Base-by-base conservation (phyloP, 108 stramenopile genomes). In the Cylindrotheca closterium region DNA sequence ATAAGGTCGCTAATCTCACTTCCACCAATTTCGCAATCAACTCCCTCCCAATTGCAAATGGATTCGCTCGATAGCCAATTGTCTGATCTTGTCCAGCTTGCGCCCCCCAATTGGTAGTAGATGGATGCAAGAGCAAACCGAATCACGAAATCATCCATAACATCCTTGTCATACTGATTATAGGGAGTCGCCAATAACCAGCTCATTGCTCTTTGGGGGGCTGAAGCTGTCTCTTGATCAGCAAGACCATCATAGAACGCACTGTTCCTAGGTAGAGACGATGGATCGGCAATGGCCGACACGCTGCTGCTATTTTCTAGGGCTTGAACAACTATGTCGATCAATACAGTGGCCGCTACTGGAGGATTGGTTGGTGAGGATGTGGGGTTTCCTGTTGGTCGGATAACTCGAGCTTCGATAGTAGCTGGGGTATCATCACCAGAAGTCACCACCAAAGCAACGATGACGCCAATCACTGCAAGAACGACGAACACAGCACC, bases 21-120 rank as follows among this genome's bases (percentile, higher is more conserved):
- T 8, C 55, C 29, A 10, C 37, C 37, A 42, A 42, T 15, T 32
- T 65, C 57, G 29, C 71, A 73, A 19, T 2, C 4, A 24, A 75
- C 37, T 15, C 51, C 58, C 22, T 68, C 58, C 74, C 74, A 75
- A 3, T 63, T 51, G 54, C 67, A 75, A n/a, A 56, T 31, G 18
- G 27, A 24, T 0, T 48, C 65, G 8, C 30, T 32, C 4, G 73
- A 55, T 50, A 73, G 59, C 63, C 63, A 65, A 15, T 47, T 47
- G 12, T 45, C 29, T 2, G 47, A 30, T 4, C 32, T 31, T 15
- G 48, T 56, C 74, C 74, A 75, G 30, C 30, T 51, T 1, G 37
- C 53, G 18, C 71, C 71, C 15, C 28, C 51, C 71, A 65, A 63
- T 24, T 47, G 17, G 37, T 58, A 72, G 34, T 72, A 72, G 5